Percentiles rank a stretch among this genome's conserved stretches.
Evolutionary conservation across 1,284 basidiomycete species (phyloP).

Genomic region (Cryptococcus sp.): DNA sequence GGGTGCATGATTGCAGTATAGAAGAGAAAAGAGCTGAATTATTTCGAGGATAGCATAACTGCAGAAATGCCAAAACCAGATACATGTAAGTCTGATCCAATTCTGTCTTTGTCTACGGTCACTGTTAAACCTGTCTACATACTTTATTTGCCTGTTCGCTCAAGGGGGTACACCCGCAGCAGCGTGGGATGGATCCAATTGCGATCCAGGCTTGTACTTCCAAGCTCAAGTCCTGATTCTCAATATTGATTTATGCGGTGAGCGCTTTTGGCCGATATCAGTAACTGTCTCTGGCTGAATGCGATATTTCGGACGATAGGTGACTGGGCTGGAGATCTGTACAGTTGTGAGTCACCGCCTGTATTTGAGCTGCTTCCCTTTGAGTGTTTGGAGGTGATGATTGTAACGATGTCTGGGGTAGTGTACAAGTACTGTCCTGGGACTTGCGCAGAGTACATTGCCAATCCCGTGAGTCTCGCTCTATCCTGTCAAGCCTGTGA

Average conservation of each 20-base stretch:
- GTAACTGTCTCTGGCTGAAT: neutral
- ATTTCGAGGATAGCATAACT: constrained; percentile 54
- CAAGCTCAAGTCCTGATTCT: constrained; percentile 67
- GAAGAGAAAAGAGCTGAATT: constrained; percentile 1
- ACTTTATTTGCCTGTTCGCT: neutral
- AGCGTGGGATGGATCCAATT: constrained; percentile 63
- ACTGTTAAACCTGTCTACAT: neutral
- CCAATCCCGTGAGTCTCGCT: constrained; percentile 56
- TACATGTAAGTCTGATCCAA: constrained; percentile 54
- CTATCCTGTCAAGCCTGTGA: neutral
- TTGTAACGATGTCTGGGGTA: constrained; percentile 11
- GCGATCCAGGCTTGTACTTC: constrained; percentile 70
- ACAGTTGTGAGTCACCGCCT: constrained; percentile 43
- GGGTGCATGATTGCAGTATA: constrained; percentile 6
- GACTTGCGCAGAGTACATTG: constrained; percentile 66
- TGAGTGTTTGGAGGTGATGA: too few relatives aligned
- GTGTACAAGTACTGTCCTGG: constrained; percentile 64
- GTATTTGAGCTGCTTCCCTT: neutral
- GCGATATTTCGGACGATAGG: constrained; percentile 47
- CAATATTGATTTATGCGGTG: constrained; percentile 61
- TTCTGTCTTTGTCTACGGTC: too few relatives aligned
- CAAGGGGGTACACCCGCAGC: constrained; percentile 65
- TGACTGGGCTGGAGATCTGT: constrained; percentile 66
- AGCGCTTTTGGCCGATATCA: neutral
- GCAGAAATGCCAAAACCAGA: constrained; percentile 62